These are phyloP conservation scores for Quercus tomentella DNA, from an alignment of 331 rosid genomes.

Conservation along the genomic window DNA sequence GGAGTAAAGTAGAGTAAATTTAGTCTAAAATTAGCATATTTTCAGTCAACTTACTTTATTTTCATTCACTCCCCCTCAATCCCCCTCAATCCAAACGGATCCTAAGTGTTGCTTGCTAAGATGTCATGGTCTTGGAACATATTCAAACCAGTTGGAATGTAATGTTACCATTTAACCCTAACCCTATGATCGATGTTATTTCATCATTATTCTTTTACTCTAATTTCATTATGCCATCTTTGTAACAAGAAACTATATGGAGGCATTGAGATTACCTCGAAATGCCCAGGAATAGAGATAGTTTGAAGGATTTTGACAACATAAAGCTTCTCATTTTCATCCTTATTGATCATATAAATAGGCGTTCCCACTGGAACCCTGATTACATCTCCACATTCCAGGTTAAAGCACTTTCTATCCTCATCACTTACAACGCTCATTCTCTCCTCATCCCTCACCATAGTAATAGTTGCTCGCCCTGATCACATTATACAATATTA, in stretches of 20 bases:
- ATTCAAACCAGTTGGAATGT: no score
- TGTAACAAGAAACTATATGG: not conserved
- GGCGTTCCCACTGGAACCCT: constrained; percentile 56
- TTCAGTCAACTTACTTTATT: no score
- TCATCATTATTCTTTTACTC: no score
- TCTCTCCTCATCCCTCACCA: constrained; percentile 40
- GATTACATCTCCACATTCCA: constrained; percentile 54
- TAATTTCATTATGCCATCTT: no score
- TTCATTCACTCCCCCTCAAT: no score
- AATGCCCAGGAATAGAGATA: constrained; percentile 36
- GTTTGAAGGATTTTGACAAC: constrained; percentile 39
- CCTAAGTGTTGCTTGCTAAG: no score
- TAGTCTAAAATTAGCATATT: no score
- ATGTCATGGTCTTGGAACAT: no score
- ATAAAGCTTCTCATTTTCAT: constrained; percentile 45
- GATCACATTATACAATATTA: not conserved
- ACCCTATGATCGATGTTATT: no score
- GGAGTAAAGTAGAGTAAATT: no score
- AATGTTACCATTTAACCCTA: no score
- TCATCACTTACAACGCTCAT: constrained; percentile 36
- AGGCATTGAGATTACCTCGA: constrained; percentile 26
- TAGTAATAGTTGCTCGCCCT: constrained; percentile 54
- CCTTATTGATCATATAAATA: constrained; percentile 49
- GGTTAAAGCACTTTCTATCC: constrained; percentile 37
- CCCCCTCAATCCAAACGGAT: no score